Evolutionary conservation across 257 asterid species (phyloP), one percentile per base, ranked within the genome.

Genomic region (Petunia secreta): DNA sequence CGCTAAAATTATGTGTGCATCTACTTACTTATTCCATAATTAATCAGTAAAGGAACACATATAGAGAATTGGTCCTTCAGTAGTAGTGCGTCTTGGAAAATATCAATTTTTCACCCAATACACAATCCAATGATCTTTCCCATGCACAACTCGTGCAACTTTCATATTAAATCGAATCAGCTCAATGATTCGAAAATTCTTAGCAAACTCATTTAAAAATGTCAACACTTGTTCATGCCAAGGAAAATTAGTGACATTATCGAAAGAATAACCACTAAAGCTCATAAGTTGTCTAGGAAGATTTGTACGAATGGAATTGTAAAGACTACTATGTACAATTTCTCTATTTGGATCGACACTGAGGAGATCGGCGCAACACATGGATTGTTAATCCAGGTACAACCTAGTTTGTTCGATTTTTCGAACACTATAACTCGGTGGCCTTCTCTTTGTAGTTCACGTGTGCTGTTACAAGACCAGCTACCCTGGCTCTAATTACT

Each of bases 401-500:
- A 94, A n/a, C 94, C 94, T 2, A 89, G 57, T 38, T 58, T 75
- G 77, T 76, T 55, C 37, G 88, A 79, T 81, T 89, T 91, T 58
- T 91, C 94, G 65, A 71, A 89, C 6, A 90, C 83, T 0, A 81
- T 80, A 0, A 86, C 84, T 10, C 6, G 16, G 55, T 80, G 91
- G 15, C 87, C 87, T 80, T 84, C 86, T 2, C 39, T 7, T 37
- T 57, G 80, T 5, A 89, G 93, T 37, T 88, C 88, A 4, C 90
- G 87, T 25, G 25, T 40, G 92, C 90, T 0, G 85, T 40, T 9
- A 83, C 82, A 1, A 91, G 84, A 25, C 95, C 91, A 1, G 88
- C 48, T 43, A 62, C 75, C 5, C 91, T 93, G 80, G 92, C 95
- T 16, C 95, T 92, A 69, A 91, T 88, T 75, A 89, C 93, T 38